Evolutionary conservation across 768 basidiomycete genomes (phyloP).

Genomic region (Psilocybe azurescens): DNA sequence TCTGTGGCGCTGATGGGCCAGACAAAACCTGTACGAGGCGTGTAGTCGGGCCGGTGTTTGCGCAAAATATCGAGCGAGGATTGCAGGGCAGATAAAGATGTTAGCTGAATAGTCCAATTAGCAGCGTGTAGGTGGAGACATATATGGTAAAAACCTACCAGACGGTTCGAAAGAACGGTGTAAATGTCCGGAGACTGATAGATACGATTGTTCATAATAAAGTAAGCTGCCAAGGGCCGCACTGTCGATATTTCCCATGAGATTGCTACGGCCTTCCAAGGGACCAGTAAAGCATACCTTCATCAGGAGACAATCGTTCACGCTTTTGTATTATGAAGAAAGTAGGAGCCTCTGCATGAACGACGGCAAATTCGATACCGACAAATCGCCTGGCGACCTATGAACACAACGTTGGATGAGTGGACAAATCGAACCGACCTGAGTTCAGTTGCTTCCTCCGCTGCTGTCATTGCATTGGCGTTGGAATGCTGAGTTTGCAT

Average conservation of each 20-base stretch:
- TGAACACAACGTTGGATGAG: slow-evolving; percentile 5
- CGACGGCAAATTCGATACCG: slow-evolving; percentile 87
- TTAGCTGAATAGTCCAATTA: slow-evolving; percentile 48
- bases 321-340: slow-evolving; percentile 92
- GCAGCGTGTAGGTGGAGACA: slow-evolving; percentile 5
- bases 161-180: slow-evolving; percentile 80
- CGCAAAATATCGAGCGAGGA: slow-evolving; percentile 78
- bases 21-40: slow-evolving; percentile 80
- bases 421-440: slow-evolving; percentile 52
- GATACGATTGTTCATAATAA: slow-evolving; percentile 87
- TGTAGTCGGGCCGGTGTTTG: slow-evolving; percentile 78
- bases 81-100: slow-evolving; percentile 74
- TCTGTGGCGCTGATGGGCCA: slow-evolving; percentile 75
- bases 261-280: not conserved
- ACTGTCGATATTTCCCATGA: slow-evolving; percentile 46
- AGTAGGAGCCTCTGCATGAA: slow-evolving; percentile 78
- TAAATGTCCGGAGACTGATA: slow-evolving; percentile 90
- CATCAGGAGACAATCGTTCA: slow-evolving; percentile 80
- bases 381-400: slow-evolving; percentile 72
- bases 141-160: slow-evolving; percentile 51
- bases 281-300: slow-evolving; percentile 56
- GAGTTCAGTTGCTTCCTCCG: slow-evolving; percentile 86
- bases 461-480: slow-evolving; percentile 50
- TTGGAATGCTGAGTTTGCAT: slow-evolving; percentile 94
- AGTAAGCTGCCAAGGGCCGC: slow-evolving; percentile 80